These are phyloP conservation scores for Trichosporon sp. DNA, from an alignment of 1,284 basidiomycete species.

Conservation along the genomic window DNA sequence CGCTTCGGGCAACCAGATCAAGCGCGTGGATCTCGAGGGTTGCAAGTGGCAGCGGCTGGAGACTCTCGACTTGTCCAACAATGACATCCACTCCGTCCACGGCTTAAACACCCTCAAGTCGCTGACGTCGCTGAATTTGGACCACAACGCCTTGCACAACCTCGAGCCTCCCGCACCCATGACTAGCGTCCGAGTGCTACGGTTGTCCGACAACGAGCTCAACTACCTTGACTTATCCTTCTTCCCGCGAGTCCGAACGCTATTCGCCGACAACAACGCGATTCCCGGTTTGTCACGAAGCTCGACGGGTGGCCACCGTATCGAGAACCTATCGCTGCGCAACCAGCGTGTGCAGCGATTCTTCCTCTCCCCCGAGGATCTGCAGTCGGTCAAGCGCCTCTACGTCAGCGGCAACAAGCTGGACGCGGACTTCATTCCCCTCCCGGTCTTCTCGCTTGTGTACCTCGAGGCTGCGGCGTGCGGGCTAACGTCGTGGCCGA, in stretches of 20 bases:
- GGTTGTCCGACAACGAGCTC: conserved; percentile 80
- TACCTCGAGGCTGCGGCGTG: conserved; percentile 94
- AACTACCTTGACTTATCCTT: conserved; percentile 67
- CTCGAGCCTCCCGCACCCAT: conserved; percentile 56
- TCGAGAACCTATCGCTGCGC: conserved; percentile 89
- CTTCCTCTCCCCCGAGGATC: conserved; percentile 65
- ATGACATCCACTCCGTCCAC: conserved; percentile 66
- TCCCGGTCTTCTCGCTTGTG: conserved; percentile 73
- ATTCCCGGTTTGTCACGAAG: conserved; percentile 61
- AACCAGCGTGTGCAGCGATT: conserved; percentile 66
- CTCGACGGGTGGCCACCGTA: conserved; percentile 63
- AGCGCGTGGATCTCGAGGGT: conserved; percentile 65
- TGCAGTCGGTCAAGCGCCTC: conserved; percentile 86
- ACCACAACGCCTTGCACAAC: conserved; percentile 65
- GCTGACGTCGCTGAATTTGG: conserved; percentile 74
- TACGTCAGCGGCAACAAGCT: conserved; percentile 75
- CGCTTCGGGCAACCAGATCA: conserved; percentile 73
- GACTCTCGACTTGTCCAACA: conserved; percentile 78
- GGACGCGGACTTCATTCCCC: conserved; percentile 61
- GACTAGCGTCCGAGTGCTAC: conserved; percentile 76
- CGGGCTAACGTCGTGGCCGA: conserved; percentile 74
- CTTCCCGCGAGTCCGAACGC: conserved; percentile 76
- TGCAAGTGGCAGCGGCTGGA: conserved; percentile 79
- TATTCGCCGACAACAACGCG: conserved; percentile 88
- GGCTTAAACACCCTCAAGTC: conserved; percentile 68